Evolutionary conservation across 2,329 filamentous ascomycete species (phyloP).

Genomic region (Sporothrix sp.): DNA sequence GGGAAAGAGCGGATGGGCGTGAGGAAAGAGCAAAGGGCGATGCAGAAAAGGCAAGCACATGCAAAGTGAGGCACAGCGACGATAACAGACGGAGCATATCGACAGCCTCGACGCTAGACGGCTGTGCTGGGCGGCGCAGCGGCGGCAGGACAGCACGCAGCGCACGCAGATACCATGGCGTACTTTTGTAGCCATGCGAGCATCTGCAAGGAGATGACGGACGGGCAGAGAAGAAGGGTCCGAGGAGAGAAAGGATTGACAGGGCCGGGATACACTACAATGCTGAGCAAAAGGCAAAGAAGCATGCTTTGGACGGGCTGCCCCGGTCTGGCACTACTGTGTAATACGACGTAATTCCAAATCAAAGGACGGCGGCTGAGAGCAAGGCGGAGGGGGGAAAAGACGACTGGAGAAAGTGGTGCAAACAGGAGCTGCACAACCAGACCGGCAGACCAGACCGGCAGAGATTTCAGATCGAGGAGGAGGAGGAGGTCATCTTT

Average conservation of each 20-base stretch:
- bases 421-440: conserved; percentile 4
- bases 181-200: too few relatives aligned
- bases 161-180: background rate
- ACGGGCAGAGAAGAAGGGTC: background rate
- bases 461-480: too few relatives aligned
- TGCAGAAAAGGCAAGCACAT: background rate
- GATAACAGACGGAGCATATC: background rate
- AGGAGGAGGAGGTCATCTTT: too few relatives aligned
- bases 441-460: too few relatives aligned
- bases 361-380: background rate
- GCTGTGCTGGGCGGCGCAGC: conserved; percentile 3
- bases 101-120: conserved; percentile 1
- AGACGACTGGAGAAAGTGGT: background rate
- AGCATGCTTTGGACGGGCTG: too few relatives aligned
- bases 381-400: background rate
- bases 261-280: too few relatives aligned
- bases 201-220: background rate
- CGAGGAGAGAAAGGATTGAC: background rate
- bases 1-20: background rate
- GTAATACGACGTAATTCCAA: background rate
- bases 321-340: background rate
- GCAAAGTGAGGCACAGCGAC: background rate
- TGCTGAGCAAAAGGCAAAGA: too few relatives aligned
- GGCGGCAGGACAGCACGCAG: background rate
- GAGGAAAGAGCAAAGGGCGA: background rate